Base-by-base conservation (phyloP, 176 grass and related monocot species). In the Oropetium thomaeum region DNA sequence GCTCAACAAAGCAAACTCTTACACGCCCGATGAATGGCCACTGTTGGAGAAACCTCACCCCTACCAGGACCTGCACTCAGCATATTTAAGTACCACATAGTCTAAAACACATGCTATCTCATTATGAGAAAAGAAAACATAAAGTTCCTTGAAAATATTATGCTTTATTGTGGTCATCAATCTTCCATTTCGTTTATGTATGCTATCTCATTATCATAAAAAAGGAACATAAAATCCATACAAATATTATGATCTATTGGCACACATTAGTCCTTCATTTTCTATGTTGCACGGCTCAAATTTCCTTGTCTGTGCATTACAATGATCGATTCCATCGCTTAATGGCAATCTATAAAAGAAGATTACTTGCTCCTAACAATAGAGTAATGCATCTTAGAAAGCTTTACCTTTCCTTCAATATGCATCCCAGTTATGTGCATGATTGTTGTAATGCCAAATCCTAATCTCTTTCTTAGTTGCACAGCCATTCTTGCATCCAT, bases 391-490 rank as follows among this genome's bases (percentile, higher is more conserved):
- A 45, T 37, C 10, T 32, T 72, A 39, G 16, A 53, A 33, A 55
- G 25, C 34, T n/a, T 71, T 84, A 92, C 96, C 87, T 88, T 95
- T 53, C 96, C 96, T 87, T 99, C 96, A 26, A 95, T 70, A 82
- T 95, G 96, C 96, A 99, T 99, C 44, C 89, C 84, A 53, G 96
- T 99, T 75, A 99, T 83, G 79, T 99, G 96, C 89, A 99, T 85
- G 75, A 82, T 95, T 88, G 91, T 71, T 65, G 87, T 99, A 78
- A 99, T 90, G 44, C 96, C 91, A 81, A 98, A 94, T 52, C 96
- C 96, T 81, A 99, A 69, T 87, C 89, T 94, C 82, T 92, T 95
- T 76, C 82, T 91, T 34, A 99, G 73, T 62, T 95, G 91, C 73
- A 99, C 89, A 70, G 96, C 80, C 69, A 99, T 83, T 77, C 61